Base-by-base conservation (phyloP, 345 rosid species). In the Streptanthus diversifolius region DNA sequence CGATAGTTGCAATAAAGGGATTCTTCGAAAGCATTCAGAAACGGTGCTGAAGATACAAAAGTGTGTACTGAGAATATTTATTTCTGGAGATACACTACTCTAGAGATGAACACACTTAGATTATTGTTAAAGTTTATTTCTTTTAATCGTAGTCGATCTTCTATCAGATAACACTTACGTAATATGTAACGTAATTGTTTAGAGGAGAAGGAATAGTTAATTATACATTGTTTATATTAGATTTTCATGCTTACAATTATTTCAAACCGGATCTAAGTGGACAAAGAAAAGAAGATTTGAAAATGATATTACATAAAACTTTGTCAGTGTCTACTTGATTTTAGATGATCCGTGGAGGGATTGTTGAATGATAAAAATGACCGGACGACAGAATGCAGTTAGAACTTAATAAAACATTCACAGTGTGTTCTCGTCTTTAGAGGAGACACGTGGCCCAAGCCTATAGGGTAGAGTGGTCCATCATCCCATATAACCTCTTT, bases 381-480 rank as follows among this genome's bases (percentile, higher is more conserved):
- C 63, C 54, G 35, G 53, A 52, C 76, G 71, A 75, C 58, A 69
- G 37, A 55, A 63, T 58, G 51, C 45, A 64, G 77, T 24, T 30
- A n/a, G 32, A 51, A 8, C 19, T 40, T 30, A 72, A n/a, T 29
- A 54, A 24, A 54, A 56, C 62, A 72, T 52, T 40, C 55, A 72
- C 24, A 65, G 72, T 45, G 36, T 39, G 35, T n/a, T 54, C 33
- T 39, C 12, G 55, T 72, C 69, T 72, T 72, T 40, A 30, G 61
- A 58, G 62, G 49, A 41, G n/a, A 62, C 79, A 62, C 75, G 69
- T 68, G 79, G 70, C 56, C 51, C 70, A 49, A 68, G 0, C 41
- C 48, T 24, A 61, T 21, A 51, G 25, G 77, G 18, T 66, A 57
- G 45, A 74, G 74, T 62, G 79, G 75, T 69, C 75, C 79, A 32